Evolutionary conservation across 352 stramenopile species (phyloP).

Genomic region (Aphanomyces astaci): DNA sequence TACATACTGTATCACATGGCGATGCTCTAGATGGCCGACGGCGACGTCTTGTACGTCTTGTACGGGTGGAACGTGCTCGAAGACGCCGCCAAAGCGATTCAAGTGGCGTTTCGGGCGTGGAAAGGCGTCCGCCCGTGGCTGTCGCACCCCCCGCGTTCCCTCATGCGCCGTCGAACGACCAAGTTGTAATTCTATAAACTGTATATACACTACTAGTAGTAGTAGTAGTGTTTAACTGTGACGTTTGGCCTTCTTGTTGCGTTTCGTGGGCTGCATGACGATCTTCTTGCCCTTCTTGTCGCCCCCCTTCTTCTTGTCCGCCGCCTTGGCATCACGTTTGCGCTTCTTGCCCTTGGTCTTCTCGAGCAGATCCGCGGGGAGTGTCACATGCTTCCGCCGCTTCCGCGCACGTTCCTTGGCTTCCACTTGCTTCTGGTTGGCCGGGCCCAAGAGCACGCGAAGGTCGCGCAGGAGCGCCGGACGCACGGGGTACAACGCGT

Average conservation of each 20-base stretch:
- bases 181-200: background rate
- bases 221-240: background rate
- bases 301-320: slow-evolving; percentile 31
- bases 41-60: slow-evolving; percentile 61
- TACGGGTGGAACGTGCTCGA: slow-evolving; percentile 64
- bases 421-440: slow-evolving; percentile 23
- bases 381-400: slow-evolving; percentile 28
- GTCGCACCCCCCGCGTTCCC: background rate
- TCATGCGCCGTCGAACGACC: background rate
- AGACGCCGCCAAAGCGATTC: slow-evolving; percentile 49
- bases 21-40: slow-evolving; percentile 33
- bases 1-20: background rate
- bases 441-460: slow-evolving; percentile 11
- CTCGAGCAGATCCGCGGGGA: slow-evolving; percentile 56
- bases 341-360: slow-evolving; percentile 48
- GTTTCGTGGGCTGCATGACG: slow-evolving; percentile 26
- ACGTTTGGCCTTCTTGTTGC: slow-evolving; percentile 25
- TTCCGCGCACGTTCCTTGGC: slow-evolving; percentile 17
- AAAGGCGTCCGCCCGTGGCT: no score
- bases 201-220: no score
- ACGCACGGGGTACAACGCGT: slow-evolving; percentile 5
- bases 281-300: slow-evolving; percentile 12
- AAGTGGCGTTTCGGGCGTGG: slow-evolving; percentile 34
- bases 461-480: background rate
- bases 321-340: slow-evolving; percentile 33